Base-by-base conservation (phyloP, 768 basidiomycete genomes). In the Lentinula sp. region DNA sequence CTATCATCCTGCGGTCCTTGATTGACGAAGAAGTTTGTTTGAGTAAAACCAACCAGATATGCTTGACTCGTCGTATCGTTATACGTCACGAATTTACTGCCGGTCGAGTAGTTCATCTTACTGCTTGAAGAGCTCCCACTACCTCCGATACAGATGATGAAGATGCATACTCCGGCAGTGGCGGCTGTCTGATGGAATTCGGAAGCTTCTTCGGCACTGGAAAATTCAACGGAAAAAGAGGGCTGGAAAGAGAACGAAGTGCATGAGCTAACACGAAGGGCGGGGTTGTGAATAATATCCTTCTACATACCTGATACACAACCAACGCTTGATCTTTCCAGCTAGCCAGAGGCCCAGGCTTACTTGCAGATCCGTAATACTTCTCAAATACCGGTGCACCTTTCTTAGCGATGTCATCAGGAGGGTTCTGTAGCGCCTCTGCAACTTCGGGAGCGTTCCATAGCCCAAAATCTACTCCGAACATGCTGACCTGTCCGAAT, bases 91-190 rank as follows among this genome's bases (percentile, higher is more conserved):
- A 50, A 34, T 39, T 39, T 48, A 15, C 48, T 50, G 3, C 58
- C 48, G n/a, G 46, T 48, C 4, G 31, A 10, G 32, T 50, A 49
- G 7, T 28, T 35, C 28, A 46, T 50, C 45, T 21, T 59, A 28
- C 34, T 59, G 10, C 15, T 59, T 16, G 58, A 32, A 15, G n/a
- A n/a, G 21, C 48, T 50, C 2, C 58, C 48, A 32, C 37, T 45
- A n/a, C 46, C 48, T 34, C 46, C 58, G 43, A 50, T 10, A 50
- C 58, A 59, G 58, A 59, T 59, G 58, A 59, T 34, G 7, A 59
- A 37, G 37, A 59, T 31, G 35, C 58, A 59, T 6, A 32, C 46
- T 10, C 35, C 28, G 1, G 58, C 58, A 23, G 32, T n/a, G 35
- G 28, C 58, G 11, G 46, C 15, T 34, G 28, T 50, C 23, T 59